Base-by-base conservation (phyloP, 331 rosid species). In the Arachis monticola region DNA sequence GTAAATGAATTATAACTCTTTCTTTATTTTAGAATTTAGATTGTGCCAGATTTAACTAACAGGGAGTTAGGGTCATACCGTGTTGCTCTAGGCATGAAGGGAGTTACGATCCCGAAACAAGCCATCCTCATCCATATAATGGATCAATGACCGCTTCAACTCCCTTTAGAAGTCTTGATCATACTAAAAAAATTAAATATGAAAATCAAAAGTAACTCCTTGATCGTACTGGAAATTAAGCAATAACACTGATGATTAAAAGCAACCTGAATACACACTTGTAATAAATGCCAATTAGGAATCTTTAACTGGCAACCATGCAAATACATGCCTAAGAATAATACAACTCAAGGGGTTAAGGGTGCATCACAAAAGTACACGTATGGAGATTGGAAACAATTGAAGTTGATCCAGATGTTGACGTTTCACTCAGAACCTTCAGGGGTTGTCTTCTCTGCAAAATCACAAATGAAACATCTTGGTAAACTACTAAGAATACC, bases 371-470 rank as follows among this genome's bases (percentile, higher is more conserved):
- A 69, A 73, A 57, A 62, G 62, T 27, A 68, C 59, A 68, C 48
- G 52, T 13, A 31, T n/a, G 74, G 71, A 47, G 75, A 60, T 14
- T n/a, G 74, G 71, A 47, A 67, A 60, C 30, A 46, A 60, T 40
- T 70, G 67, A 74, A 53, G 80, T 68, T 61, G 68, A 61, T 61
- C 64, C 63, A 41, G 66, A 67, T 12, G 22, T 31, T 10, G 41
- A 45, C 32, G 66, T 48, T 81, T 79, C 80, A 74, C 57, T 77
- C 77, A 81, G 84, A 69, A 76, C 81, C 81, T 83, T 79, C 86
- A 0, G 52, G 30, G 57, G 42, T 52, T 69, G 76, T 64, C 74
- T 81, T 86, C 79, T 79, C 90, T 81, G 86, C 82, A 83, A 56
- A 74, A 73, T 78, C 45, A 51, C 69, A 72, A 12, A 78, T 4